phyloP scores from a whole-genome alignment of 2,329 filamentous ascomycete genomes.

The Drechslerella coelobrocha region DNA sequence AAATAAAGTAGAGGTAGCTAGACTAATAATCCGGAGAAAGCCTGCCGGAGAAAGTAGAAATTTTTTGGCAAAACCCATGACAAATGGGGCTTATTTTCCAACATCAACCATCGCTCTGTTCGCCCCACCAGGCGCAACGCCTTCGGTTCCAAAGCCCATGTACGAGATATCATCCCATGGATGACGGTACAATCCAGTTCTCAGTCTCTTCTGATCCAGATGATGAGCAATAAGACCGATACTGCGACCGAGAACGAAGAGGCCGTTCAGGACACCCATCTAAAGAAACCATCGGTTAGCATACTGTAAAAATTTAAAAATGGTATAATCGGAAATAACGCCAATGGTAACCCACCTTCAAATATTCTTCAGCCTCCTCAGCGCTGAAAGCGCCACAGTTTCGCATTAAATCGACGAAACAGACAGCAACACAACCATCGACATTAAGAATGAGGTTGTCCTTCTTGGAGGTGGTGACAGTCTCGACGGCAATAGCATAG shows the following conservation, averaged over 20 bases:
- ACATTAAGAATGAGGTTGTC: slow-evolving; percentile 99
- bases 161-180: slow-evolving; percentile 99
- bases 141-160: slow-evolving; percentile 79
- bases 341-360: slow-evolving; percentile 64
- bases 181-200: slow-evolving; percentile 97
- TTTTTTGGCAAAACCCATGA: too few relatives aligned
- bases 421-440: slow-evolving; percentile 95
- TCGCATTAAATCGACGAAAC: slow-evolving; percentile 96
- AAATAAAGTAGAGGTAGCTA: slow-evolving; percentile 51
- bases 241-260: slow-evolving; percentile 94
- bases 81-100: slow-evolving; percentile 48
- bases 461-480: slow-evolving; percentile 99
- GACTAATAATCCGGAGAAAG: too few relatives aligned
- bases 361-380: slow-evolving; percentile 98
- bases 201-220: slow-evolving; percentile 98
- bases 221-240: slow-evolving; percentile 99
- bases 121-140: slow-evolving; percentile 75
- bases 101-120: slow-evolving; percentile 89
- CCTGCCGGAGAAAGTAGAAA: too few relatives aligned
- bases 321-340: background rate
- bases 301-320: slow-evolving; percentile 1
- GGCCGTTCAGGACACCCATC: slow-evolving; percentile 99
- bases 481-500: slow-evolving; percentile 97
- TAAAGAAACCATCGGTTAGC: slow-evolving; percentile 20
- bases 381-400: slow-evolving; percentile 96